A percentile compares a stretch with the other conserved stretches of the same genome.
phyloP scores from a whole-genome alignment of 106 monocot genomes.

The Triglochin maritima region DNA sequence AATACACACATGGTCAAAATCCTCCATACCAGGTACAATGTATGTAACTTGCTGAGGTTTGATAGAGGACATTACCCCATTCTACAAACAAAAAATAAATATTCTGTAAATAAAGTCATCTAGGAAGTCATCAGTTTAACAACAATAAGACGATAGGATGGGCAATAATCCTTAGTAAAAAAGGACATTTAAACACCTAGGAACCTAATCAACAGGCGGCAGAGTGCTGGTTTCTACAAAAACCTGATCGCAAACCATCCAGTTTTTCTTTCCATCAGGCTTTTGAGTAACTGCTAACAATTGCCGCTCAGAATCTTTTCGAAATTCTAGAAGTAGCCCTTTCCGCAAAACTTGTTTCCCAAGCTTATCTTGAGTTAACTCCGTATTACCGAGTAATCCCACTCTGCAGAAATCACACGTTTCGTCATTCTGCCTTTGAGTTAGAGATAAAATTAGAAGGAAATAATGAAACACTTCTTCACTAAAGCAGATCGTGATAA shows the following conservation, averaged over 20 bases:
- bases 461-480: neutral
- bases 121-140: neutral
- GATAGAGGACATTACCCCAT: slow-evolving; percentile 73
- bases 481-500: neutral
- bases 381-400: slow-evolving; percentile 42
- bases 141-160: no score
- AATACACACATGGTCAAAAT: slow-evolving; percentile 50
- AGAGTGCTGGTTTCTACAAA: slow-evolving; percentile 29
- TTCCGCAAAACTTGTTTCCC: slow-evolving; percentile 55
- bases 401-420: slow-evolving; percentile 27
- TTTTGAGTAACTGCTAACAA: slow-evolving; percentile 79
- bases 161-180: neutral
- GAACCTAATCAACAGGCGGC: slow-evolving; percentile 34
- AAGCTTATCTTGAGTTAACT: slow-evolving; percentile 42
- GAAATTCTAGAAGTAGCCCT: slow-evolving; percentile 80
- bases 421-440: neutral
- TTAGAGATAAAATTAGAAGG: neutral
- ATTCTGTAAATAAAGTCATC: neutral
- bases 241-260: slow-evolving; percentile 99
- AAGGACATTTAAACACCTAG: slow-evolving; percentile 17
- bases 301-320: slow-evolving; percentile 76
- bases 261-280: slow-evolving; percentile 98
- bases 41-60: slow-evolving; percentile 90
- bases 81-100: slow-evolving; percentile 37
- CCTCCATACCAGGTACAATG: slow-evolving; percentile 66